Evolutionary conservation across 2,329 filamentous ascomycete genomes (phyloP).

Genomic region (Uncinocarpus reesii): DNA sequence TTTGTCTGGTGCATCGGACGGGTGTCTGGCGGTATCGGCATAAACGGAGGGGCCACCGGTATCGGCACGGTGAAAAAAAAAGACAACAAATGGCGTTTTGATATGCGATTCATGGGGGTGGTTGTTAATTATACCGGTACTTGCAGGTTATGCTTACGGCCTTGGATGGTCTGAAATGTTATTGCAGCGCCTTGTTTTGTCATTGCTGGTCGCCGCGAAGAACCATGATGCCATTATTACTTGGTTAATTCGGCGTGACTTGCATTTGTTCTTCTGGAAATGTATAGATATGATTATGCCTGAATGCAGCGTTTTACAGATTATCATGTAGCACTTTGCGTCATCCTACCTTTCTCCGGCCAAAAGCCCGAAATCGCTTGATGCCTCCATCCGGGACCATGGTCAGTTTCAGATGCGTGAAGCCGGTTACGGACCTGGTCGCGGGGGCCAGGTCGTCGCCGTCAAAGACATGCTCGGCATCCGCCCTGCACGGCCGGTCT

Average conservation of each 20-base stretch:
- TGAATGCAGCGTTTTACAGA: too few species aligned
- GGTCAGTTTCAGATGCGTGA: constrained; percentile 78
- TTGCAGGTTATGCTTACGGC: too few species aligned
- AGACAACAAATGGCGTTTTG: background rate
- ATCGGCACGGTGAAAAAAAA: constrained; percentile 2
- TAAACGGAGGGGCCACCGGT: background rate
- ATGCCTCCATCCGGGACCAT: constrained; percentile 92
- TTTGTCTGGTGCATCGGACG: constrained; percentile 8
- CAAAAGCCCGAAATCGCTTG: constrained; percentile 72
- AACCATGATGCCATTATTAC: too few species aligned
- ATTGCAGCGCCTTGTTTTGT: too few species aligned
- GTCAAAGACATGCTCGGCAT: constrained; percentile 35
- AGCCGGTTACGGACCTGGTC: constrained; percentile 65
- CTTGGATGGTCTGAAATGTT: too few species aligned
- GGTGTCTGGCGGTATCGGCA: constrained; percentile 7
- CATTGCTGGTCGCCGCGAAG: too few species aligned
- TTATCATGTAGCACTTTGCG: too few species aligned
- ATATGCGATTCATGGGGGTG: too few species aligned
- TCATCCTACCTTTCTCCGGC: constrained; percentile 38
- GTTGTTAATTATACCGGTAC: too few species aligned
- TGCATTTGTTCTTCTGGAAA: too few species aligned
- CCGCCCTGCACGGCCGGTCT: constrained; percentile 31
- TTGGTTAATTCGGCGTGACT: too few species aligned
- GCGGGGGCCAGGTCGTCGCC: constrained; percentile 37
- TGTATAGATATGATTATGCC: too few species aligned